A percentile compares a stretch with the other conserved stretches of the same genome.
phyloP scores from a whole-genome alignment of 306 rosid species.

The Oemleria cerasiformis region DNA sequence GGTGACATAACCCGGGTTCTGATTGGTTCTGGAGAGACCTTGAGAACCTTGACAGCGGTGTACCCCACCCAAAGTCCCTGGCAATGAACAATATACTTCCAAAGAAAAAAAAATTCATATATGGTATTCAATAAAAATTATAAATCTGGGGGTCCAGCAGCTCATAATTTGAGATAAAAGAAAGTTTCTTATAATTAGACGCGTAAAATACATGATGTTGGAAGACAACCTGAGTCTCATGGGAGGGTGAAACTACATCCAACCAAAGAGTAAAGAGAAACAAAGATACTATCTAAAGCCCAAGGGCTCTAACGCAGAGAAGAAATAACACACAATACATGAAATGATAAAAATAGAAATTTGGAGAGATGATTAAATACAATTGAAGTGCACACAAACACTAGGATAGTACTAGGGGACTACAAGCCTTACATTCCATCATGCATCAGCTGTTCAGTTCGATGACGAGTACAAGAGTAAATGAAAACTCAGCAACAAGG shows the following conservation, averaged over 20 bases:
- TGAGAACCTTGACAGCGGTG: not conserved
- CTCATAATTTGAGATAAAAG: not conserved
- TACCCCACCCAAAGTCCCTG: too few relatives aligned
- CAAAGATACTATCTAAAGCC: not conserved
- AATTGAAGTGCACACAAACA: constrained; percentile 1
- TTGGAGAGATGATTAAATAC: not conserved
- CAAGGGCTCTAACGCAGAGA: not conserved
- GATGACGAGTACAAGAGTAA: not conserved
- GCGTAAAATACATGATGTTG: not conserved
- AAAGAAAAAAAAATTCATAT: too few relatives aligned
- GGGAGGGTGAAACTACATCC: constrained; percentile 3
- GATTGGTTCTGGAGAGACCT: too few relatives aligned
- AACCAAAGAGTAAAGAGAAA: not conserved
- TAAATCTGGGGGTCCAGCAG: too few relatives aligned
- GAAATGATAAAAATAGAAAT: not conserved
- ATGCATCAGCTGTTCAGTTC: constrained; percentile 10
- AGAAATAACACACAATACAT: not conserved
- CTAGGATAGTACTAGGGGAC: not conserved
- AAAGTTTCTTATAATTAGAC: not conserved
- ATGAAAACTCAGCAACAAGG: constrained; percentile 24
- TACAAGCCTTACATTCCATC: constrained; percentile 18
- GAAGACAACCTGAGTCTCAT: not conserved
- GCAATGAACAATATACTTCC: too few relatives aligned
- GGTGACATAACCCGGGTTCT: too few relatives aligned
- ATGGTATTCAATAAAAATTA: too few relatives aligned